Conservation (phyloP, 2,329 filamentous ascomycete species). For the Trichoderma breve region DNA sequence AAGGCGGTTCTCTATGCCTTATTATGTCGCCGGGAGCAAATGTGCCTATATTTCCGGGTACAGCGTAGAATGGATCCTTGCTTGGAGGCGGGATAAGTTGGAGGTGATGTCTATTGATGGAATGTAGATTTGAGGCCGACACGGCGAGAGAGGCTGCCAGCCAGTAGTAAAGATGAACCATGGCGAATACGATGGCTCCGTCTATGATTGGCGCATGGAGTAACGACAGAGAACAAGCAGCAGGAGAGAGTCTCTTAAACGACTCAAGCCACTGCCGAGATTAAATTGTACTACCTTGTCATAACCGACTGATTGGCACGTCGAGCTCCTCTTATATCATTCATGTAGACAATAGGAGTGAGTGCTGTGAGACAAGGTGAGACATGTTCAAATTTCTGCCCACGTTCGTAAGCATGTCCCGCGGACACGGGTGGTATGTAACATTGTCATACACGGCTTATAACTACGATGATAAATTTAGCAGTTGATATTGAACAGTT, state of each 20-base stretch:
- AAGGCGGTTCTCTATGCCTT: conserved; percentile 17
- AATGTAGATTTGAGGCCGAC: neutral
- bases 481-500: neutral
- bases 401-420: neutral
- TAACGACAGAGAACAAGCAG: neutral
- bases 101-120: neutral
- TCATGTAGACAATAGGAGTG: neutral
- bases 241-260: neutral
- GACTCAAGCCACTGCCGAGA: neutral
- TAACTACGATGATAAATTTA: neutral
- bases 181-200: neutral
- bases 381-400: neutral
- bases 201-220: neutral
- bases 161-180: neutral
- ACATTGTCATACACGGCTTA: neutral
- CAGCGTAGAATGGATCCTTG: conserved; percentile 23
- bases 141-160: neutral
- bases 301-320: neutral
- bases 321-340: neutral
- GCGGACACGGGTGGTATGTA: neutral
- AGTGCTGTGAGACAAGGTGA: neutral
- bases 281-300: neutral
- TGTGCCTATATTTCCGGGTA: conserved; percentile 14
- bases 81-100: conserved; percentile 9
- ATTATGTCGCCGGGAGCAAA: conserved; percentile 21